Conservation (phyloP, 2,329 filamentous ascomycete species). For the Xenoacremonium recifei region DNA sequence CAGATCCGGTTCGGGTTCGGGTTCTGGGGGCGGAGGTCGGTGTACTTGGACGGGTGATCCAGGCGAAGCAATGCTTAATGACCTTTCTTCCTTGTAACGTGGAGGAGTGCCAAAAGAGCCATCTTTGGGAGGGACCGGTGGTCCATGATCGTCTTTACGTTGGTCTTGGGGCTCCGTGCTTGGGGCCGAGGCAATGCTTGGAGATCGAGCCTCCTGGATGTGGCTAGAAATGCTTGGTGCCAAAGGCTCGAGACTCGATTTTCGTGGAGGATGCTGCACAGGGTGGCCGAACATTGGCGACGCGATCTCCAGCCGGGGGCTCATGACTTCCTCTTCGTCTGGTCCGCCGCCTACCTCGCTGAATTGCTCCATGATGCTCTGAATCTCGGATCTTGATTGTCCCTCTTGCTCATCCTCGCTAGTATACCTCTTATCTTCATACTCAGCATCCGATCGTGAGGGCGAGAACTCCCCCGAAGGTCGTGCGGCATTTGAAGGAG, state of each 20-base stretch:
- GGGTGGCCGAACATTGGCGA: conserved; percentile 70
- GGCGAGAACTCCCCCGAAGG: conserved; percentile 50
- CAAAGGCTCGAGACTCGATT: conserved; percentile 79
- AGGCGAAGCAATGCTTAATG: conserved; percentile 31
- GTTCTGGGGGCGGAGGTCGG: conserved; percentile 68
- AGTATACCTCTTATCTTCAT: conserved; percentile 55
- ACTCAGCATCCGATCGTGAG: conserved; percentile 50
- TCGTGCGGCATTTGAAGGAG: conserved; percentile 54
- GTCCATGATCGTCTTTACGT: conserved; percentile 45
- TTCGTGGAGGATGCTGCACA: conserved; percentile 73
- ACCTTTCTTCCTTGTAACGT: conserved; percentile 38
- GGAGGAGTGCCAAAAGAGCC: conserved; percentile 42
- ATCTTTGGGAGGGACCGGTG: conserved; percentile 62
- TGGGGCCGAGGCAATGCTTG: conserved; percentile 37
- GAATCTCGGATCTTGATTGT: conserved; percentile 80
- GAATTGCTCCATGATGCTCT: conserved; percentile 98
- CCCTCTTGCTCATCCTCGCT: conserved; percentile 66
- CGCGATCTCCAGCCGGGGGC: conserved; percentile 79
- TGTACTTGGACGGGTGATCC: conserved; percentile 53
- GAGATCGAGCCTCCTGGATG: conserved; percentile 44
- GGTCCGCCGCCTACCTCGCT: conserved; percentile 70
- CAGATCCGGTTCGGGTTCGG: conserved; percentile 76
- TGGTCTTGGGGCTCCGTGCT: conserved; percentile 37
- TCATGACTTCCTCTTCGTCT: conserved; percentile 85
- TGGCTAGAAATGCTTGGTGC: conserved; percentile 50